Conservation (phyloP, 2,329 filamentous ascomycete species). For the Fusarium chaquense region DNA sequence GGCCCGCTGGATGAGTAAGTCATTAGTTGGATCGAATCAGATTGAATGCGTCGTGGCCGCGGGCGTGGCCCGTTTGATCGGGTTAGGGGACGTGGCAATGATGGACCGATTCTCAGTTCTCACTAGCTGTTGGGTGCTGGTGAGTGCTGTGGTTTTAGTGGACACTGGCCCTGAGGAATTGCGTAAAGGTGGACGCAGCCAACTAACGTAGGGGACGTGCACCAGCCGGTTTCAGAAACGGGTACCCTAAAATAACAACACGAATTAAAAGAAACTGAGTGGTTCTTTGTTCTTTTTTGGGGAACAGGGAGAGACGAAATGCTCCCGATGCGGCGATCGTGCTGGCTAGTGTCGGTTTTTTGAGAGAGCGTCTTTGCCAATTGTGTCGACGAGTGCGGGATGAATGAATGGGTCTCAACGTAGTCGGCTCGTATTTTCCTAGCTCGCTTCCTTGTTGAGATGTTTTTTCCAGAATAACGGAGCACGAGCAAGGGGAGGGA, state of each 20-base stretch:
- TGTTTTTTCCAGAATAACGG: slow-evolving; percentile 15
- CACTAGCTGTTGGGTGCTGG: slow-evolving; percentile 19
- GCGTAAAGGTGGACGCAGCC: slow-evolving; percentile 32
- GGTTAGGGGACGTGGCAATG: slow-evolving; percentile 43
- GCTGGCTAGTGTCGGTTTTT: slow-evolving; percentile 43
- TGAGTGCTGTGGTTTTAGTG: slow-evolving; percentile 28
- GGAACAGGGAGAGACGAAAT: slow-evolving; percentile 28
- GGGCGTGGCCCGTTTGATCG: slow-evolving; percentile 42
- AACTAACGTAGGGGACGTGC: slow-evolving; percentile 40
- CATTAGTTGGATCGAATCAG: slow-evolving; percentile 47
- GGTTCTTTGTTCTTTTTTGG: slow-evolving; percentile 12
- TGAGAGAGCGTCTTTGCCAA: slow-evolving; percentile 11
- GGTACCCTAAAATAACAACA: slow-evolving; percentile 43
- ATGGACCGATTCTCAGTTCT: slow-evolving; percentile 12
- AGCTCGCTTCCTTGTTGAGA: not conserved
- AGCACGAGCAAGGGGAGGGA: not conserved
- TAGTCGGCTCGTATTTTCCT: slow-evolving; percentile 18
- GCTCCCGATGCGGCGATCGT: slow-evolving; percentile 40
- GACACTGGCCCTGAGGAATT: slow-evolving; percentile 13
- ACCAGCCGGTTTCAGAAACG: slow-evolving; percentile 37
- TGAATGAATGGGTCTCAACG: not conserved
- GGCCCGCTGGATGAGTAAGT: slow-evolving; percentile 52
- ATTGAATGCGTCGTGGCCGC: slow-evolving; percentile 44
- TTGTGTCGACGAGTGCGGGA: slow-evolving; percentile 22
- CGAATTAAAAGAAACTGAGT: slow-evolving; percentile 17